Conservation (phyloP, 768 basidiomycete species). For the Lepiota venenata region DNA sequence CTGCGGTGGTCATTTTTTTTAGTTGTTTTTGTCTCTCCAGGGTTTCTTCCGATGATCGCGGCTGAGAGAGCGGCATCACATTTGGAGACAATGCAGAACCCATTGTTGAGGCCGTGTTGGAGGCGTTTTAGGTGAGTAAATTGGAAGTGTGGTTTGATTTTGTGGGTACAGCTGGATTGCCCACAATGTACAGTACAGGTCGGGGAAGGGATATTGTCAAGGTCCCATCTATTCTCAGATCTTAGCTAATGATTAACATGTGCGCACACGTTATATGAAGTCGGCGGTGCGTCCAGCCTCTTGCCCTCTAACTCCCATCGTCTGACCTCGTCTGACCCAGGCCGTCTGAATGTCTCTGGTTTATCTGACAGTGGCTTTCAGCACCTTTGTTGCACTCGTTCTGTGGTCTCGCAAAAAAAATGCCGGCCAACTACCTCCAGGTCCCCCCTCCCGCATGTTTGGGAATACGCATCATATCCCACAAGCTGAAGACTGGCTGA, state of each 20-base stretch:
- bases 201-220: no score
- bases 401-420: background rate
- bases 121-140: no score
- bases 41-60: no score
- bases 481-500: slow-evolving; percentile 15
- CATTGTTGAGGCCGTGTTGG: no score
- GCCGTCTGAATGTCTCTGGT: background rate
- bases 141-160: no score
- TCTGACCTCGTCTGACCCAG: background rate
- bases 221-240: no score
- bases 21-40: slow-evolving; percentile 29
- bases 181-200: no score
- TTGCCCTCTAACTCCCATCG: slow-evolving; percentile 1
- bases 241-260: no score
- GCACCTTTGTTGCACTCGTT: background rate
- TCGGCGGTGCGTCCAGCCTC: background rate
- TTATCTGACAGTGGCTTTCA: background rate
- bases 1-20: slow-evolving; percentile 93
- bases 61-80: no score
- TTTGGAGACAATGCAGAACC: no score
- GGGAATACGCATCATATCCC: slow-evolving; percentile 25
- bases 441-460: slow-evolving; percentile 20
- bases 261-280: no score
- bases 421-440: slow-evolving; percentile 20
- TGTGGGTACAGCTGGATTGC: no score